phyloP scores from a whole-genome alignment of 371 early-diverging fungal genomes.

The Dipsacomyces acuminosporus region DNA sequence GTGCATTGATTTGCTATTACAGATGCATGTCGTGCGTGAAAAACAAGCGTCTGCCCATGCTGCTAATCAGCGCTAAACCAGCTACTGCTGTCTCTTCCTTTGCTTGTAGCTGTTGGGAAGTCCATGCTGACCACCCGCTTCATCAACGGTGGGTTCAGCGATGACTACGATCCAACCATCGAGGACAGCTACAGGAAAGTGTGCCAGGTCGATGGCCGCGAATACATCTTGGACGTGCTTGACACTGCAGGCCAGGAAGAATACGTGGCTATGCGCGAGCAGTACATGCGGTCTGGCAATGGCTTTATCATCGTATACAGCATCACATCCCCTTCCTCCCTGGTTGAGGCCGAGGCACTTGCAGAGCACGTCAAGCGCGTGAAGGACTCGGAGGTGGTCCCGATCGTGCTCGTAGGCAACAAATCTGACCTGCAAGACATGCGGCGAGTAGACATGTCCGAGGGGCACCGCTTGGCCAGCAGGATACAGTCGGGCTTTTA shows the following conservation, averaged over 20 bases:
- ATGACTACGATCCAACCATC: constrained; percentile 93
- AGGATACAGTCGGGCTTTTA: constrained; percentile 70
- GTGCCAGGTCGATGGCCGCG: constrained; percentile 76
- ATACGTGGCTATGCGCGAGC: constrained; percentile 73
- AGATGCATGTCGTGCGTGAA: no score
- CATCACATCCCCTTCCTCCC: constrained; percentile 68
- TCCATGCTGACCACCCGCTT: constrained; percentile 88
- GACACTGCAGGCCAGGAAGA: constrained; percentile 96
- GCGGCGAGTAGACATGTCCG: constrained; percentile 65
- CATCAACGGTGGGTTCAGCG: constrained; percentile 84
- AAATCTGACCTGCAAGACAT: constrained; percentile 85
- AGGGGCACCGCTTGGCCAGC: constrained; percentile 79
- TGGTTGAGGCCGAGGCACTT: constrained; percentile 74
- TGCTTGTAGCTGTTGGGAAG: constrained; percentile 65
- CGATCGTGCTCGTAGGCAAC: constrained; percentile 90
- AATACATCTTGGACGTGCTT: constrained; percentile 80
- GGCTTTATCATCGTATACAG: constrained; percentile 80
- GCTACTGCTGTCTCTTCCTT: no score
- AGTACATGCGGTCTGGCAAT: constrained; percentile 85
- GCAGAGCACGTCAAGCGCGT: constrained; percentile 74
- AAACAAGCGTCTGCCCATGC: no score
- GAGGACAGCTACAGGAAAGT: constrained; percentile 93
- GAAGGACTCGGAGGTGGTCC: constrained; percentile 77
- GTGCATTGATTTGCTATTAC: no score
- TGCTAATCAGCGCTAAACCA: no score